Evolutionary conservation across 2,329 filamentous ascomycete species (phyloP).

Genomic region (Exserohilum rostratum): DNA sequence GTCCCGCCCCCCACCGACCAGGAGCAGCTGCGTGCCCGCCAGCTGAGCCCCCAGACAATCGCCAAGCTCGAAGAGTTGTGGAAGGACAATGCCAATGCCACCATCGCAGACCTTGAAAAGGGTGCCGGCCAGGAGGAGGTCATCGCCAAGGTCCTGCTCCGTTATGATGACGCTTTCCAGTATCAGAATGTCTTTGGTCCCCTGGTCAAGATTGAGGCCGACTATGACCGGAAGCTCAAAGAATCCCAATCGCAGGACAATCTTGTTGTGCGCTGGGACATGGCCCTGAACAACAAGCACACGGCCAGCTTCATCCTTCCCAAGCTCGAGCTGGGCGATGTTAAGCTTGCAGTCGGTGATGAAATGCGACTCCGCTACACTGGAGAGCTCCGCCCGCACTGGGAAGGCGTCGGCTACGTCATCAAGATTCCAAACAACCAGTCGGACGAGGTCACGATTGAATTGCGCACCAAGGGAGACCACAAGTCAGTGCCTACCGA

Average conservation of each 20-base stretch:
- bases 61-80: constrained; percentile 97
- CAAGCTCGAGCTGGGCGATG: constrained; percentile 96
- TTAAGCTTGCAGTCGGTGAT: constrained; percentile 96
- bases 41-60: constrained; percentile 92
- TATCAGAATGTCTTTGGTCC: constrained; percentile 99
- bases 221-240: constrained; percentile 98
- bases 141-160: constrained; percentile 86
- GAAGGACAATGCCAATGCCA: constrained; percentile 92
- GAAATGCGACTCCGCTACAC: constrained; percentile 98
- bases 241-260: constrained; percentile 97
- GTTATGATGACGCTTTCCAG: constrained; percentile 96
- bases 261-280: constrained; percentile 92
- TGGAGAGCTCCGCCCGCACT: constrained; percentile 86
- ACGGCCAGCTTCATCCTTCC: constrained; percentile 93
- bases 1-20: constrained; percentile 88
- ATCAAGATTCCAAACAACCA: constrained; percentile 99
- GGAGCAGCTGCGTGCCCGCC: constrained; percentile 92
- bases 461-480: constrained; percentile 90
- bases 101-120: constrained; percentile 89
- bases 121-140: constrained; percentile 92
- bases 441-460: constrained; percentile 95
- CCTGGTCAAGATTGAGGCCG: constrained; percentile 97
- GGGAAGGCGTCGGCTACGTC: constrained; percentile 98
- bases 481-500: constrained; percentile 96
- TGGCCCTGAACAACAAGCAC: constrained; percentile 96